Evolutionary conservation across 2,329 filamentous ascomycete genomes (phyloP).

Genomic region (Aspergillus ruber): DNA sequence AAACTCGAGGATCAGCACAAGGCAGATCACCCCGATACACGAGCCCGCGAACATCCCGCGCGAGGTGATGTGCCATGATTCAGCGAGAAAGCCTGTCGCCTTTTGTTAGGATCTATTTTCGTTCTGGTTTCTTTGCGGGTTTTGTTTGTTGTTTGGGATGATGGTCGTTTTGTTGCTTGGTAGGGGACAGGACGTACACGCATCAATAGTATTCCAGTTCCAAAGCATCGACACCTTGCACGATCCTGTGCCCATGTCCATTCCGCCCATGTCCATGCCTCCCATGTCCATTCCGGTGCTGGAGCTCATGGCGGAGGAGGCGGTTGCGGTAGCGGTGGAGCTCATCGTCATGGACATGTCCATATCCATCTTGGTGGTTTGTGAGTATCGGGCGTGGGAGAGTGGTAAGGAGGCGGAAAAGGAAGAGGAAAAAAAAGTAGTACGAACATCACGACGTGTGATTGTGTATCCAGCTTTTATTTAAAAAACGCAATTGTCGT

Average conservation of each 20-base stretch:
- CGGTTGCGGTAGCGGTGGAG: constrained; percentile 6
- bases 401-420: not conserved
- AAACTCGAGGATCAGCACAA: constrained; percentile 66
- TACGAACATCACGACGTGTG: not conserved
- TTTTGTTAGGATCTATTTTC: not conserved
- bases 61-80: constrained; percentile 63
- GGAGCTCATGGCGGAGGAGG: constrained; percentile 5
- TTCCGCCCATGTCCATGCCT: constrained; percentile 15
- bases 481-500: not conserved
- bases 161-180: not conserved
- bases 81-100: constrained; percentile 56
- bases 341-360: constrained; percentile 4
- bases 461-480: not conserved
- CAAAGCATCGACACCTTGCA: constrained; percentile 46
- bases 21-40: constrained; percentile 70
- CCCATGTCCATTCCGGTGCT: constrained; percentile 9
- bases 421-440: not conserved
- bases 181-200: constrained; percentile 38
- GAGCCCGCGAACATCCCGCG: constrained; percentile 68
- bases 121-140: not conserved
- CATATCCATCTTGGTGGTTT: constrained; percentile 4
- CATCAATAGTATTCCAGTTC: constrained; percentile 69
- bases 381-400: not conserved
- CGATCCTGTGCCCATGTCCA: not conserved
- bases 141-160: not conserved